Percentiles rank a stretch among this genome's conserved stretches.
Conservation (phyloP, 306 rosid genomes). For the Quercus robur region DNA sequence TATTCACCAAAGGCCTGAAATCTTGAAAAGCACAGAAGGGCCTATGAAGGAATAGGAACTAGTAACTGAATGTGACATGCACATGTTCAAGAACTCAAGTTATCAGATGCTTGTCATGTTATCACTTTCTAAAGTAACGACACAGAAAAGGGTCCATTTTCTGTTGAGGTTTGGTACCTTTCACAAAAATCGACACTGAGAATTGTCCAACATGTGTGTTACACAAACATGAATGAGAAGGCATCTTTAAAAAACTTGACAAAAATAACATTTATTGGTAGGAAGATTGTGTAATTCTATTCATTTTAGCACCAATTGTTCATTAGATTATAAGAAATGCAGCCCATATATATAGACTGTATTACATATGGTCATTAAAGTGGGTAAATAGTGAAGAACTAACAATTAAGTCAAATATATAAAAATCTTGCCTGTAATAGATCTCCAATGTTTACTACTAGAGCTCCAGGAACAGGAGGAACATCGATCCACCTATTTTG, state of each 20-base stretch:
- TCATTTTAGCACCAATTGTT: not conserved
- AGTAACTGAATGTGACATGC: not conserved
- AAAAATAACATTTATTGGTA: not conserved
- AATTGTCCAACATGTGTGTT: not conserved
- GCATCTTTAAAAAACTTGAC: not conserved
- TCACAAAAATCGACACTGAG: not conserved
- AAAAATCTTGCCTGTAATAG: conserved; percentile 35
- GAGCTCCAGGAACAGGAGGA: conserved; percentile 41
- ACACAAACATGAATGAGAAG: not conserved
- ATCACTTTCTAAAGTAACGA: not conserved
- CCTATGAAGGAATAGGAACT: too few relatives aligned
- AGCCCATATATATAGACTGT: too few relatives aligned
- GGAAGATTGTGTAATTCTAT: not conserved
- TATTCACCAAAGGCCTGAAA: too few relatives aligned
- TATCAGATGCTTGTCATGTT: not conserved
- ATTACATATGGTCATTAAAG: too few relatives aligned
- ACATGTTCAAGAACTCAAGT: not conserved
- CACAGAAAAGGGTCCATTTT: not conserved
- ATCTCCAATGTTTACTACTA: conserved; percentile 55
- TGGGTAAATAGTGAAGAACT: too few relatives aligned
- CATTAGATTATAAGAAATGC: not conserved
- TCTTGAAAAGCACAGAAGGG: too few relatives aligned
- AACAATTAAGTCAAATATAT: not conserved
- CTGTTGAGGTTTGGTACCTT: not conserved
- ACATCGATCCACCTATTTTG: conserved; percentile 38